phyloP scores from a whole-genome alignment of 2,329 filamentous ascomycete species.

The Zasmidium cellare region DNA sequence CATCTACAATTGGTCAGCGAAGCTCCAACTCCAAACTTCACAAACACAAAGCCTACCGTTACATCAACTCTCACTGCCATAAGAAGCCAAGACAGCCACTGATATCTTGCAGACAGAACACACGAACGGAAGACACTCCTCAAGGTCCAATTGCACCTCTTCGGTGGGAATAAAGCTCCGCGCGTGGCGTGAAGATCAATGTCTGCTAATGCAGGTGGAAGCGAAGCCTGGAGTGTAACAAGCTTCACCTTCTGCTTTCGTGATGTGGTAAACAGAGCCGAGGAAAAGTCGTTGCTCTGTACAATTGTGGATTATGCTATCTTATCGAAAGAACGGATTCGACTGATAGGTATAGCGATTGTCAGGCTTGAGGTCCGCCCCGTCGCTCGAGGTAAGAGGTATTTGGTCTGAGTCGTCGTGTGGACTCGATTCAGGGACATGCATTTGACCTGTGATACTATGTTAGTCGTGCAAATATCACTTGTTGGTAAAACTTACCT shows the following conservation, averaged over 20 bases:
- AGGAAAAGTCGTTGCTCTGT: not conserved
- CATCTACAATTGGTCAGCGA: too few relatives aligned
- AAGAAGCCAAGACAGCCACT: not conserved
- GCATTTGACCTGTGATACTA: constrained; percentile 18
- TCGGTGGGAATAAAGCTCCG: not conserved
- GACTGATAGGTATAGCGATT: constrained; percentile 19
- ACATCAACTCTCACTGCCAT: not conserved
- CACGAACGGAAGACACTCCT: not conserved
- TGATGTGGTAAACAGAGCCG: not conserved
- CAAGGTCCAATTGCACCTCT: not conserved
- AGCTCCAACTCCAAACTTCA: too few relatives aligned
- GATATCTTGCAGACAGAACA: not conserved
- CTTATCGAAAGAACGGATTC: constrained; percentile 15
- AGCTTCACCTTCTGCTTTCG: not conserved
- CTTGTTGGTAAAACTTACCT: constrained; percentile 42
- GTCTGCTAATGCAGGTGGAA: not conserved
- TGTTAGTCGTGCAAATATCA: not conserved
- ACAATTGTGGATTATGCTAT: not conserved
- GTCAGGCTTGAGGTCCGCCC: constrained; percentile 12
- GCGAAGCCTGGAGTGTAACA: not conserved
- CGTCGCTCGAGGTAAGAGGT: constrained; percentile 15
- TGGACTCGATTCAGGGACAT: constrained; percentile 17
- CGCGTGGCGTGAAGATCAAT: not conserved
- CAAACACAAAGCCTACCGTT: not conserved
- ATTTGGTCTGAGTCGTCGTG: constrained; percentile 19